Base-by-base conservation (phyloP, 129 eudicot species). In the Centaurea solstitialis region DNA sequence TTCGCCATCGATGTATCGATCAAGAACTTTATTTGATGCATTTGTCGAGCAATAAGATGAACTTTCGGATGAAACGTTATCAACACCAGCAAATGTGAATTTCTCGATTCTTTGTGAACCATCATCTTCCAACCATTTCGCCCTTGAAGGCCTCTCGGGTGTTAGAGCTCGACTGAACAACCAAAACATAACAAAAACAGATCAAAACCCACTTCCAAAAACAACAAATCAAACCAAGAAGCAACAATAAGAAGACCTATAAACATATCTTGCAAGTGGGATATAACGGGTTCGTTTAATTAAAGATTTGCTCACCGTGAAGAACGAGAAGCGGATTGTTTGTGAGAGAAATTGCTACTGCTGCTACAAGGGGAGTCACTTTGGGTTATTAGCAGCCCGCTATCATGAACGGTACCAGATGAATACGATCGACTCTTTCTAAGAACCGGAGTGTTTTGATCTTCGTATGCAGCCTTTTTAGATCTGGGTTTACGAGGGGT, bases 1-100 rank as follows among this genome's bases (percentile, higher is more conserved):
- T 81, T 96, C 99, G 79, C 97, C 99, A 81, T 96, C 99, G 73
- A 96, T 93, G 84, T 89, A 96, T 75, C 94, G 92, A 78, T 96
- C 99, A 73, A 96, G 70, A 79, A 93, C 93, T 66, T 90, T 91
- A 85, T 75, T 90, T 72, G 98, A 93, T 80, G 83, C 88, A 76
- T 90, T 86, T 74, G 91, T 91, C 23, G 98, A 95, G 85, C 93
- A 82, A 77, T 86, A 20, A 23, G 96, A 92, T 53, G 94, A 89
- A 82, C 80, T 84, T 83, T 91, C 94, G 20, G 93, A 89, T 70
- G 85, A 78, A 76, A 89, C 85, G 45, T 72, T 85, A 57, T 85
- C 86, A 76, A 13, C 77, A 62, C 79, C 82, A 13, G 83, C 62
- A 84, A 57, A 76, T 59, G 35, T 78, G 59, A 43, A 76, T 74